Evolutionary conservation across 2,329 filamentous ascomycete species (phyloP), one percentile per base, ranked within the genome.

Genomic region (Podosphaera aphanis): DNA sequence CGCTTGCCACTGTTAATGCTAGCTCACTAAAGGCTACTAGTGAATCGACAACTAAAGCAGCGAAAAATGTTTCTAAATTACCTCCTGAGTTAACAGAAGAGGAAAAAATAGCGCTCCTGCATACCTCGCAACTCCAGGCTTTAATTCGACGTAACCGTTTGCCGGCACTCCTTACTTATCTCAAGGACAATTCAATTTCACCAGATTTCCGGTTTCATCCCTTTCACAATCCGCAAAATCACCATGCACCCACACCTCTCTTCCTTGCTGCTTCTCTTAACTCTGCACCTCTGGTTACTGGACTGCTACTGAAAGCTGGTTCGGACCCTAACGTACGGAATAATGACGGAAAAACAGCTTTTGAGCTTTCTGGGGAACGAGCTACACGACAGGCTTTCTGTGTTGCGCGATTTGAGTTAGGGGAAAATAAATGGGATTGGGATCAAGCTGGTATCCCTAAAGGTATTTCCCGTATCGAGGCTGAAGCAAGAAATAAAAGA

Each of bases 331-430:
- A 75, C 0, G 46, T 77, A 1, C 60, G 61, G 21, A 93, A 81
- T 56, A 66, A 61, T 2, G 84, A 94, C 50, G 81, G 79, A n/a
- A 85, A 81, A 59, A 81, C 83, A 0, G 63, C 90, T 0, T 95
- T 93, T 59, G 84, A 93, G 46, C 71, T 98, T 1, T 76, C 83
- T 0, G 84, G 88, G 37, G 85, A 95, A 59, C 74, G 85, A 3
- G 63, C 77, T 2, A 94, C 86, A 0, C 75, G 88, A 1, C 86
- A 95, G 57, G 83, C 86, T 0, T 98, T 98, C 64, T 80, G 90
- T 1, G 74, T 94, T 2, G 84, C 85, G 3, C 79, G 90, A 5
- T 71, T 74, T 27, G 81, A 92, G 56, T 67, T 94, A 1, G 86
- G 85, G 15, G 84, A 93, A 58, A 59, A 60, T 0, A 70, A 66